Evolutionary conservation across 495 filamentous ascomycete genomes (phyloP), one percentile per base, ranked within the genome.

Genomic region (Bryoglossum gracile): DNA sequence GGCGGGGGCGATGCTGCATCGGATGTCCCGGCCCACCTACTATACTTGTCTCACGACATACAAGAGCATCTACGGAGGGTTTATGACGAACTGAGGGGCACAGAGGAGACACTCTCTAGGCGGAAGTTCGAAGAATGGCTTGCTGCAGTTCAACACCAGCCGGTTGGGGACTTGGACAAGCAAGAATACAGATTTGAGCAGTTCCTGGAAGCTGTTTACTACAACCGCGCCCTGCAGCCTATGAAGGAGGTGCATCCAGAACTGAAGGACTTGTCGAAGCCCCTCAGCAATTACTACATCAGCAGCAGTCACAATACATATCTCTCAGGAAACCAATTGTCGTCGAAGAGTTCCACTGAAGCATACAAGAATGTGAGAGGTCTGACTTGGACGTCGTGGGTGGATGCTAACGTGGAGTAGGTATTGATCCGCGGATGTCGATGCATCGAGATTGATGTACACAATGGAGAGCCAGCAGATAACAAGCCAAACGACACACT

Each of bases 301-400:
- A 89, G 82, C 43, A 90, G 84, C 19, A 94, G 87, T 60, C 91
- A 97, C 65, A 97, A 97, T 63, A 96, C 91, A 0, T 97, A 96
- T 58, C 72, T 97, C 51, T 88, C 84, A 0, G 91, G 91, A 0
- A 91, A 96, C 61, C 91, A 97, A 66, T 73, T 97, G 8, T 92
- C 81, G 48, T 89, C 88, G 53, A 78, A 85, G 48, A 81, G 86
- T 25, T 89, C 83, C 48, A 81, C 82, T 1, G 84, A 84, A 42
- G 82, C 85, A 16, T 97, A 95, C 68, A 86, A 77, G 53, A 83
- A 83, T 59, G 89, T 92, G 59, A 62, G 77, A 71, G 18, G 13
- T n/a, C 16, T 30, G 22, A 18, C 19, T 30, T 33, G 1, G 4
- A 3, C 6, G 6, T 5, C 19, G 5, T 10, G 21, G 21, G 2